Conservation (phyloP, 1,284 basidiomycete genomes). For the Rhodotorula sp. region DNA sequence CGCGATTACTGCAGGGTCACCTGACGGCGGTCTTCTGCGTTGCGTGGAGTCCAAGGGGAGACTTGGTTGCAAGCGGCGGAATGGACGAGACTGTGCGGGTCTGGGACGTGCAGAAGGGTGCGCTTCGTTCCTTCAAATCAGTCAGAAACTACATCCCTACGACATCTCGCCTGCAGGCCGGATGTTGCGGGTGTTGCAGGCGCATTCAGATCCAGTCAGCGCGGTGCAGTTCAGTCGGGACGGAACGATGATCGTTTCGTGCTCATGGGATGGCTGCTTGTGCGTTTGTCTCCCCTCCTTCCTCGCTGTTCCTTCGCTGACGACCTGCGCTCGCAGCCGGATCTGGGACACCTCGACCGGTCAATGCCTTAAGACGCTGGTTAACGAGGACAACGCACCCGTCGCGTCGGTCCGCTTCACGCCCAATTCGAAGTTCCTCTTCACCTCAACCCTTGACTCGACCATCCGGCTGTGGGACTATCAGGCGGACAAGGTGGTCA, state of each 20-base stretch:
- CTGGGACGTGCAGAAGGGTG: conserved; percentile 90
- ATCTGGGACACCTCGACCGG: conserved; percentile 96
- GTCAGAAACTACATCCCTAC: neutral
- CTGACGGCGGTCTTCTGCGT: conserved; percentile 92
- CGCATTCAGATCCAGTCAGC: conserved; percentile 95
- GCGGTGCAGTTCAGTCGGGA: conserved; percentile 90
- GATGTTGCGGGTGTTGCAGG: conserved; percentile 66
- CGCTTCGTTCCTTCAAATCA: conserved; percentile 24
- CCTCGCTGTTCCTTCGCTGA: neutral
- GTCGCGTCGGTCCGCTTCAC: conserved; percentile 88
- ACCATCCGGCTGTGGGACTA: conserved; percentile 92
- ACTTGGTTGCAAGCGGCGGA: conserved; percentile 84
- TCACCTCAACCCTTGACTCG: conserved; percentile 87
- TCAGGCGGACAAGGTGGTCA: conserved; percentile 84
- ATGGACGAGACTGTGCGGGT: conserved; percentile 93
- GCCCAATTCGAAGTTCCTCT: conserved; percentile 82
- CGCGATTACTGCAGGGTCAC: conserved; percentile 60
- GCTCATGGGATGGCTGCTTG: conserved; percentile 95
- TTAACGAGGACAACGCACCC: conserved; percentile 92
- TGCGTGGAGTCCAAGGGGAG: conserved; percentile 83
- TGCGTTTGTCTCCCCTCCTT: conserved; percentile 53
- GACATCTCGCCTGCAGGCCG: too few species aligned
- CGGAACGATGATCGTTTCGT: conserved; percentile 88
- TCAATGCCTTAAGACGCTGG: conserved; percentile 93
- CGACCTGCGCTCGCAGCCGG: conserved; percentile 59